Conservation (phyloP, 164 flowering plant genomes). For the Buxus sempervirens region DNA sequence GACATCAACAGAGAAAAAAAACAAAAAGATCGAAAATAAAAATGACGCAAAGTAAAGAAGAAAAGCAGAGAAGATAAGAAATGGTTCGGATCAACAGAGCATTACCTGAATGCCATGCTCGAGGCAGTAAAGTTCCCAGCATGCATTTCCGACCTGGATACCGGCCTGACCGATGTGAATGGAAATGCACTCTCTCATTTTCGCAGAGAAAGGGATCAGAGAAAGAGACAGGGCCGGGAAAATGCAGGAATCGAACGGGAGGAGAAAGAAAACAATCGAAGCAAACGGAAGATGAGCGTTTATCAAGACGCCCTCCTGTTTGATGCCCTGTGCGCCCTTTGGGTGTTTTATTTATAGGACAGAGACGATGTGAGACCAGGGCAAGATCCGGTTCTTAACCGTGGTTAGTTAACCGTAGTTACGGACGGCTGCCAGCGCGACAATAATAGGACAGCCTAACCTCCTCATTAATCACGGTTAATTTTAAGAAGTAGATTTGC, state of each 20-base stretch:
- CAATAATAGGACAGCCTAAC: background rate
- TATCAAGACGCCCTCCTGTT: slow-evolving; percentile 41
- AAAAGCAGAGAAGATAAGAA: background rate
- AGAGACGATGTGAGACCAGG: background rate
- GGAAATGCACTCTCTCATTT: slow-evolving; percentile 61
- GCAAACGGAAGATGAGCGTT: slow-evolving; percentile 23
- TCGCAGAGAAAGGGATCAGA: slow-evolving; percentile 9
- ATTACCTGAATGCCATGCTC: slow-evolving; percentile 52
- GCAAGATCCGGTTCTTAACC: slow-evolving; percentile 21
- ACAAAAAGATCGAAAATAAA: background rate
- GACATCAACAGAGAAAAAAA: background rate
- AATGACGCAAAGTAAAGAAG: background rate
- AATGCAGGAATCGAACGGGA: background rate
- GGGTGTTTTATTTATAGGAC: slow-evolving; percentile 5
- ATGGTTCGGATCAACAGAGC: background rate
- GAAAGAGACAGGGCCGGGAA: background rate
- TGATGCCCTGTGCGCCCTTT: background rate
- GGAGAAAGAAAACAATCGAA: background rate
- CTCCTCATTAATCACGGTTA: slow-evolving; percentile 5
- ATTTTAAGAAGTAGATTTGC: background rate
- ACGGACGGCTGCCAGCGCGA: slow-evolving; percentile 11
- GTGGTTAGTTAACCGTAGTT: slow-evolving; percentile 27
- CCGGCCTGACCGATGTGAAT: slow-evolving; percentile 62
- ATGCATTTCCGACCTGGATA: slow-evolving; percentile 50
- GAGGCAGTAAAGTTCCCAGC: slow-evolving; percentile 50